These are phyloP conservation scores for Amyloporia xantha DNA, from an alignment of 768 basidiomycete species.

Conservation along the genomic window DNA sequence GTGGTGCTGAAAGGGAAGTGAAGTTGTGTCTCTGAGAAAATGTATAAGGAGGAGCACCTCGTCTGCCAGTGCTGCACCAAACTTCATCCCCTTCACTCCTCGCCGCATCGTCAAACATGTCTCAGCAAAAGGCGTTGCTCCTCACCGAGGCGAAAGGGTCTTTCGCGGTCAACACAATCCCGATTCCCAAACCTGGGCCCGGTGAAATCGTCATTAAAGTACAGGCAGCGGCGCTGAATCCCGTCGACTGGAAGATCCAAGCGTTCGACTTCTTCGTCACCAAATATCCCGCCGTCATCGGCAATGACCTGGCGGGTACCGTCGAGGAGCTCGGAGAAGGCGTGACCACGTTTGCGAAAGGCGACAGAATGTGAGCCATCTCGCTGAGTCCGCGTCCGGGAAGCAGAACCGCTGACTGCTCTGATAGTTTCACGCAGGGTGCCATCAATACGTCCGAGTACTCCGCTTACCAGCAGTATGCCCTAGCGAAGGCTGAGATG, in stretches of 20 bases:
- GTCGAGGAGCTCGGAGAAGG: slow-evolving; percentile 28
- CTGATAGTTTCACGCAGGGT: not conserved
- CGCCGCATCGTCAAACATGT: too few relatives aligned
- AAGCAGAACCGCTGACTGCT: not conserved
- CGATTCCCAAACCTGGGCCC: slow-evolving; percentile 27
- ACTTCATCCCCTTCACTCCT: too few relatives aligned
- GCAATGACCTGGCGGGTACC: slow-evolving; percentile 14
- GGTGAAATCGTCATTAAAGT: slow-evolving; percentile 38
- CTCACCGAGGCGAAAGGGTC: slow-evolving; percentile 8
- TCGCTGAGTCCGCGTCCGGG: too few relatives aligned
- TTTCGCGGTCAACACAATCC: slow-evolving; percentile 3
- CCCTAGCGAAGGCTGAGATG: slow-evolving; percentile 8
- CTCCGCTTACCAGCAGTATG: slow-evolving; percentile 15
- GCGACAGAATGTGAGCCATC: slow-evolving; percentile 26
- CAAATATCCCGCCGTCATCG: slow-evolving; percentile 18
- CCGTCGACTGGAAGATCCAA: slow-evolving; percentile 21
- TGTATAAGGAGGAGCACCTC: too few relatives aligned
- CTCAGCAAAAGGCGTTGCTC: slow-evolving; percentile 12
- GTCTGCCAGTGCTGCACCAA: too few relatives aligned
- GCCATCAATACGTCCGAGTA: slow-evolving; percentile 1
- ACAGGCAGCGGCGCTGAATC: slow-evolving; percentile 37
- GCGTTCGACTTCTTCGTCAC: slow-evolving; percentile 17
- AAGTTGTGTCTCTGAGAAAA: too few relatives aligned
- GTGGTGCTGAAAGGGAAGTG: too few relatives aligned
- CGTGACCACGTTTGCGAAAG: slow-evolving; percentile 26